phyloP scores from a whole-genome alignment of 352 stramenopile species.

The Plasmopara viticola region DNA sequence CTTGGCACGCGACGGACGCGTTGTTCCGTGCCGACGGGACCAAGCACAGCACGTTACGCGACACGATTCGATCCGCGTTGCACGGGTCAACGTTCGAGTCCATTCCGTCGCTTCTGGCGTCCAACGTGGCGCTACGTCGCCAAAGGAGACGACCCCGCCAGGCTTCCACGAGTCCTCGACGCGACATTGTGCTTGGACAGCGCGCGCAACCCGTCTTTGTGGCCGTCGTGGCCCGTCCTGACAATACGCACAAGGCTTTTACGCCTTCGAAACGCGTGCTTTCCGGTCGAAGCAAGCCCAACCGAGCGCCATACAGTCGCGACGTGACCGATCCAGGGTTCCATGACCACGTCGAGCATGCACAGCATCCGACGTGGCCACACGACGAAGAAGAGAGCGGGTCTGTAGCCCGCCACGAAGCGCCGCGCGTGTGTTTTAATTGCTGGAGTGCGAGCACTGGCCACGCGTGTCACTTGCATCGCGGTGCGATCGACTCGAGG shows the following conservation, averaged over 20 bases:
- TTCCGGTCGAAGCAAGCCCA: slow-evolving; percentile 13
- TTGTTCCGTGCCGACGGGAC: slow-evolving; percentile 86
- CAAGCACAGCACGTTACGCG: slow-evolving; percentile 78
- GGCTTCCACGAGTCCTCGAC: slow-evolving; percentile 8
- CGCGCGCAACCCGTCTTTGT: slow-evolving; percentile 56
- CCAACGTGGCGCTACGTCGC: slow-evolving; percentile 57
- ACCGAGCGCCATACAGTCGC: slow-evolving; percentile 46
- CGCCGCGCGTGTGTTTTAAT: slow-evolving; percentile 79
- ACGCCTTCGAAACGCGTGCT: slow-evolving; percentile 4
- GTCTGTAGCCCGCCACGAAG: slow-evolving; percentile 14
- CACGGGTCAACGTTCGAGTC: slow-evolving; percentile 89
- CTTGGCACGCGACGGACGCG: slow-evolving; percentile 69
- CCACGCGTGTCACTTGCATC: slow-evolving; percentile 68
- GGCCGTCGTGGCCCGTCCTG: slow-evolving; percentile 35
- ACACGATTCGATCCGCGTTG: slow-evolving; percentile 73
- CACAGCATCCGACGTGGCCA: slow-evolving; percentile 13
- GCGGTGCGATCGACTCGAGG: slow-evolving; percentile 33
- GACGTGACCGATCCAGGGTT: slow-evolving; percentile 76
- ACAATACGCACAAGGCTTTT: not conserved
- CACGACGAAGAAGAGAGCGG: slow-evolving; percentile 7
- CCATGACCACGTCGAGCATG: slow-evolving; percentile 9
- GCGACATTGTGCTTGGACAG: slow-evolving; percentile 62
- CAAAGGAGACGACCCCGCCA: slow-evolving; percentile 18
- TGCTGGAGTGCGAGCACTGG: slow-evolving; percentile 90
- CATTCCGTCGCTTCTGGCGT: slow-evolving; percentile 80